Evolutionary conservation across 805 yeast genomes (phyloP).

Genomic region (Nakazawaea ishiwadae): DNA sequence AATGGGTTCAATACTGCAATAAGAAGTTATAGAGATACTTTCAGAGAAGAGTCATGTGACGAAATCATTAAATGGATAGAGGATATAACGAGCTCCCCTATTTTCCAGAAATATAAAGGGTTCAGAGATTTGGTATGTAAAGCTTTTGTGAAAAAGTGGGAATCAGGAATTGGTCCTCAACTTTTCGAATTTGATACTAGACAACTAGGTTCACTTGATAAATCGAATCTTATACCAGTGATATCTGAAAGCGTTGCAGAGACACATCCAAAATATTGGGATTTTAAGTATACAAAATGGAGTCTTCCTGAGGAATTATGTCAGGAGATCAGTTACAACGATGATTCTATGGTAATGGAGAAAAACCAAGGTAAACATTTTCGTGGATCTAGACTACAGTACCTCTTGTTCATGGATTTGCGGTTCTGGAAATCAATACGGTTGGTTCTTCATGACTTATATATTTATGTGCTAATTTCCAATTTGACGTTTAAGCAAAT

Average conservation of each 20-base stretch:
- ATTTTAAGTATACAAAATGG: constrained; percentile 39
- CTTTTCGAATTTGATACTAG: constrained; percentile 5
- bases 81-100: constrained; percentile 50
- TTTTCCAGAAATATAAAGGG: constrained; percentile 42
- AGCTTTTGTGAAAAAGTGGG: constrained; percentile 62
- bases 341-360: constrained; percentile 19
- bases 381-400: constrained; percentile 53
- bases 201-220: constrained; percentile 27
- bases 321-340: constrained; percentile 42
- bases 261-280: constrained; percentile 32
- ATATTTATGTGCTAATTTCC: constrained; percentile 59
- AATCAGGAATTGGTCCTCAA: constrained; percentile 37
- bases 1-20: constrained; percentile 68
- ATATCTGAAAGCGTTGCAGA: constrained; percentile 22
- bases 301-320: constrained; percentile 36
- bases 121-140: constrained; percentile 48
- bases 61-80: constrained; percentile 65
- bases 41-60: constrained; percentile 77
- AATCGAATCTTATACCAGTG: constrained; percentile 33
- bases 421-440: constrained; percentile 68
- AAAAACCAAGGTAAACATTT: constrained; percentile 13
- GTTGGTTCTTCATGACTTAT: constrained; percentile 53
- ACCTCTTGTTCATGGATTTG: constrained; percentile 59
- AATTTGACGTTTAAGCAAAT: constrained; percentile 50
- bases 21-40: constrained; percentile 60